A percentile compares a stretch with the other conserved stretches of the same genome.
These are phyloP conservation scores for Aspergillaceae sp. DNA, from an alignment of 2,329 filamentous ascomycete species.

Conservation along the genomic window DNA sequence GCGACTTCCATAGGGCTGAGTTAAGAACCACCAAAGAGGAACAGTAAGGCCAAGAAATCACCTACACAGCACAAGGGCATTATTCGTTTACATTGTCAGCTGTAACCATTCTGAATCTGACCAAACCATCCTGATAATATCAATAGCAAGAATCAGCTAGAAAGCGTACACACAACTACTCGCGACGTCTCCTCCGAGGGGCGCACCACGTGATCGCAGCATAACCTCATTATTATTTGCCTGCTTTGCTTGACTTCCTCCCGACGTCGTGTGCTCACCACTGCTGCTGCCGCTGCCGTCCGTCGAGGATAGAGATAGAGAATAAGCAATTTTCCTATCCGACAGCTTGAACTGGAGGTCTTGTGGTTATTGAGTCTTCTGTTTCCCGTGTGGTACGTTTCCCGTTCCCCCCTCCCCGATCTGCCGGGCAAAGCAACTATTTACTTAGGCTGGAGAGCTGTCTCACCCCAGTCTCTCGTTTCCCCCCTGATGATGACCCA, in stretches of 20 bases:
- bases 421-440: not conserved
- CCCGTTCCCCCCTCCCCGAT: not conserved
- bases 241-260: conserved; percentile 4
- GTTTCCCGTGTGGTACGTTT: not conserved
- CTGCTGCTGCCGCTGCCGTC: too few relatives aligned
- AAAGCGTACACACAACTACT: too few relatives aligned
- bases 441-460: not conserved
- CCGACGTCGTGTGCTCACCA: not conserved
- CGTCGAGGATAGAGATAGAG: too few relatives aligned
- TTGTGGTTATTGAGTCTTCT: not conserved
- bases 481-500: not conserved
- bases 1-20: too few relatives aligned
- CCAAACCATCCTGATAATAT: too few relatives aligned
- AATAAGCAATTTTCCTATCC: too few relatives aligned
- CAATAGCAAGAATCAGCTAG: too few relatives aligned
- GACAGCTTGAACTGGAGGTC: not conserved
- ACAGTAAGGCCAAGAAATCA: too few relatives aligned
- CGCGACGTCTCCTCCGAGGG: conserved; percentile 1
- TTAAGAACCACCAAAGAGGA: too few relatives aligned
- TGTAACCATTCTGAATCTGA: too few relatives aligned
- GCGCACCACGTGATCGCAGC: conserved; percentile 12
- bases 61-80: too few relatives aligned
- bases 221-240: conserved; percentile 5
- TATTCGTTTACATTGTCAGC: too few relatives aligned
- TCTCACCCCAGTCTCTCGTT: not conserved